Base-by-base conservation (phyloP, 2,329 filamentous ascomycete species). In the Fusarium guadeloupense region DNA sequence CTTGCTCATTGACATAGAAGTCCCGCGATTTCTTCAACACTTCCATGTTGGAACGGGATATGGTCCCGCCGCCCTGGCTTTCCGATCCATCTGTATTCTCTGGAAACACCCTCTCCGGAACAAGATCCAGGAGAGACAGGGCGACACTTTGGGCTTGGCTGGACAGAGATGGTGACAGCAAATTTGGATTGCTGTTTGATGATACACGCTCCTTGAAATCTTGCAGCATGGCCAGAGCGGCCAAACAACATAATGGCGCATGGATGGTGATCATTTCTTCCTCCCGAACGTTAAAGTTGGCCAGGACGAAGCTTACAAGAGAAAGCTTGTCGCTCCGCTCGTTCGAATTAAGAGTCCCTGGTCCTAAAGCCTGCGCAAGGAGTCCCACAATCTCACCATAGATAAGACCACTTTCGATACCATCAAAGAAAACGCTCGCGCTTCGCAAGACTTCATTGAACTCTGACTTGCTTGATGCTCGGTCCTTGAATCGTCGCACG, bases 401-500 rank as follows among this genome's bases (percentile, higher is more conserved):
- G 40, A 99, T 97, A 17, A 98, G 81, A 8, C 91, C 90, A 69
- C 93, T 96, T 76, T 99, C 95, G 33, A 98, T 94, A 6, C 94
- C 94, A 72, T 99, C 95, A 67, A 99, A 99, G 77, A 99, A 99
- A 34, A 95, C 89, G 71, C 91, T 96, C 6, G 94, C 95, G 72
- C 94, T 98, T 66, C 92, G 88, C 65, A 98, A 83, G 4, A 98
- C 93, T 74, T 99, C 95, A 13, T 87, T 83, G 59, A 95, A 92
- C 54, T 94, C 87, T 7, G 84, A 77, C 69, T 89, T 89, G n/a
- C 83, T 83, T 1, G 83, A 76, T 10, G 89, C 86, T 45, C 80
- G 80, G 21, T 80, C 78, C 74, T 93, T 89, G 77, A 93, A 98
- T 39, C 82, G 79, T 64, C 89, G 87, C 31, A 96, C 89, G 67